These are phyloP conservation scores for Piper longum DNA, from an alignment of 164 flowering plant species.

Conservation along the genomic window DNA sequence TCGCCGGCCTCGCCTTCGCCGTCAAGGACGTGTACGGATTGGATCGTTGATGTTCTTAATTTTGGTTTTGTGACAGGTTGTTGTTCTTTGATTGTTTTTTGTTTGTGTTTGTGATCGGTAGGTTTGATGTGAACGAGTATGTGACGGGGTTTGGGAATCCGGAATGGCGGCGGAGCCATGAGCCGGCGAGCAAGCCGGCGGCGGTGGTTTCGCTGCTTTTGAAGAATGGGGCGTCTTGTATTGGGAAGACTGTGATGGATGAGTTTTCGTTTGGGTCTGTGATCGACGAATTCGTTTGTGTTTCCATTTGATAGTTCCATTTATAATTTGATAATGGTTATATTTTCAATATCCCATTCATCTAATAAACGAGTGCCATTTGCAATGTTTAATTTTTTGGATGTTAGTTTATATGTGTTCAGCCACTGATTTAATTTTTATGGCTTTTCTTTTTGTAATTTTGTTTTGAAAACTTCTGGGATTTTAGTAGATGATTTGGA, in stretches of 20 bases:
- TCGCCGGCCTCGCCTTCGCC: slow-evolving; percentile 66
- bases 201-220: slow-evolving; percentile 42
- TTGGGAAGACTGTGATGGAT: slow-evolving; percentile 85
- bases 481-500: background rate
- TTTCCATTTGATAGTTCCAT: too few species aligned
- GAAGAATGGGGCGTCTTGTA: slow-evolving; percentile 86
- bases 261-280: slow-evolving; percentile 70
- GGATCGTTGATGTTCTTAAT: background rate
- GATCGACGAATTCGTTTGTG: background rate
- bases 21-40: slow-evolving; percentile 56
- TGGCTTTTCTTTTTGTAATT: too few species aligned
- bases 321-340: too few species aligned
- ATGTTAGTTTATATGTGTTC: too few species aligned
- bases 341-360: too few species aligned
- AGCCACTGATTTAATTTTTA: too few species aligned
- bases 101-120: slow-evolving; percentile 9
- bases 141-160: slow-evolving; percentile 85
- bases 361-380: too few species aligned
- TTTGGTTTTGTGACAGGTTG: background rate
- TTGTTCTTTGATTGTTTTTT: too few species aligned
- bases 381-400: too few species aligned
- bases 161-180: slow-evolving; percentile 74
- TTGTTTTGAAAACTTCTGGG: too few species aligned
- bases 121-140: slow-evolving; percentile 70
- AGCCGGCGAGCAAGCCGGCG: slow-evolving; percentile 55